Percentiles rank a stretch among this genome's conserved stretches.
These are phyloP conservation scores for Brassica incana DNA, from an alignment of 345 rosid genomes.

Conservation along the genomic window DNA sequence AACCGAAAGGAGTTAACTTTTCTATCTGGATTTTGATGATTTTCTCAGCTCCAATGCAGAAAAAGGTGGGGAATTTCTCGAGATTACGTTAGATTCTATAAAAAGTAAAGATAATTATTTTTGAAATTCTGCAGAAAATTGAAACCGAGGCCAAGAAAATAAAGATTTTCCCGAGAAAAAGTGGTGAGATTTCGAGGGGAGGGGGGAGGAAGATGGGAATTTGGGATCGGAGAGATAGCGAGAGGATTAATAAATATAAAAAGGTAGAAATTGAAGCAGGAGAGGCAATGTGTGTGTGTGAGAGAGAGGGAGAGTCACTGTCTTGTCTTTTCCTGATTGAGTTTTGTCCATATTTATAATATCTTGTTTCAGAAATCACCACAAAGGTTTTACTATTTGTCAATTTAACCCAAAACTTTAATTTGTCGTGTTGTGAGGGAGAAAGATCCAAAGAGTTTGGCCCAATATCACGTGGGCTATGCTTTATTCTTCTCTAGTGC, in stretches of 20 bases:
- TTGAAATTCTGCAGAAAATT: slow-evolving; percentile 11
- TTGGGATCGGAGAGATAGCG: slow-evolving; percentile 17
- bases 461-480: slow-evolving; percentile 38
- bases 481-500: slow-evolving; percentile 35
- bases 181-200: slow-evolving; percentile 7
- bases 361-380: neutral
- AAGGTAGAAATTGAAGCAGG: slow-evolving; percentile 19
- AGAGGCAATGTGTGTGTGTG: slow-evolving; percentile 7
- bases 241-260: neutral
- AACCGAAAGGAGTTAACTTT: neutral
- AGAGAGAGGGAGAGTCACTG: neutral
- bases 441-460: slow-evolving; percentile 29
- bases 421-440: slow-evolving; percentile 18
- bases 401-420: slow-evolving; percentile 1
- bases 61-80: too few species aligned
- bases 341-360: neutral
- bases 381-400: neutral
- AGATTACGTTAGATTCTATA: neutral
- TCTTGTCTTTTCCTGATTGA: slow-evolving; percentile 16
- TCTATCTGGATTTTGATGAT: neutral
- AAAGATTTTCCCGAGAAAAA: slow-evolving; percentile 16
- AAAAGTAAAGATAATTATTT: neutral
- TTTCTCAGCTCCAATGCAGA: too few species aligned
- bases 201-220: neutral
- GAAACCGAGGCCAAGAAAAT: slow-evolving; percentile 21